Conservation (phyloP, 176 grass and related monocot species). For the Tillandsia leiboldiana region DNA sequence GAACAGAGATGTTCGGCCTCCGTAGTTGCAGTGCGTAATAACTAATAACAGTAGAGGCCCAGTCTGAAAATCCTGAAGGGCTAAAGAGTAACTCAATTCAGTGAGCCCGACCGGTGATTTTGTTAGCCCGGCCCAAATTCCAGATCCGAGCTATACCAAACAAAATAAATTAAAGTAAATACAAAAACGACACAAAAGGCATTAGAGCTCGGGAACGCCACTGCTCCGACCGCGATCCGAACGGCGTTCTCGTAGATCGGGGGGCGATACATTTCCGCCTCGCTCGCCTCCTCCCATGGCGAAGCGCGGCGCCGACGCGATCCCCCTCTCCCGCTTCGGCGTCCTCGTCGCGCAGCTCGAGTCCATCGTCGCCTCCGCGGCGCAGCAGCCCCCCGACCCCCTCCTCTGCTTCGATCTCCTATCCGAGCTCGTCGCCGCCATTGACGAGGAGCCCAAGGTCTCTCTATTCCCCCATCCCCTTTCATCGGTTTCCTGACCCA, state of each 20-base stretch:
- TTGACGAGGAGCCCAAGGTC: conserved; percentile 81
- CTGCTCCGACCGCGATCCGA: background rate
- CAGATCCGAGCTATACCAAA: too few species aligned
- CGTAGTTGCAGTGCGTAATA: too few species aligned
- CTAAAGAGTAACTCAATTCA: too few species aligned
- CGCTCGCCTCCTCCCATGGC: conserved; percentile 35
- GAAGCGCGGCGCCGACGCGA: conserved; percentile 51
- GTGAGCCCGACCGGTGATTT: too few species aligned
- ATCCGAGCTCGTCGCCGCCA: conserved; percentile 75
- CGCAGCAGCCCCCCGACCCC: conserved; percentile 64
- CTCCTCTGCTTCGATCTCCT: conserved; percentile 98
- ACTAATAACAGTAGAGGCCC: too few species aligned
- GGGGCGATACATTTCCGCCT: background rate
- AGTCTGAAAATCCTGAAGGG: too few species aligned
- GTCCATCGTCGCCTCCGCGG: conserved; percentile 77
- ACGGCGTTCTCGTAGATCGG: background rate
- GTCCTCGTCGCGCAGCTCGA: conserved; percentile 86
- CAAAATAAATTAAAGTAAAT: too few species aligned
- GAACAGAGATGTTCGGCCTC: too few species aligned
- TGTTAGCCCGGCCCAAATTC: too few species aligned
- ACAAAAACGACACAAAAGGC: too few species aligned
- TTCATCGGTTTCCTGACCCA: background rate
- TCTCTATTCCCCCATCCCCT: background rate
- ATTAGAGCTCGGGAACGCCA: background rate
- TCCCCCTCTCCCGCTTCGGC: conserved; percentile 82